Evolutionary conservation across 305 asterid genomes (phyloP).

Genomic region (Fraxinus velutina): DNA sequence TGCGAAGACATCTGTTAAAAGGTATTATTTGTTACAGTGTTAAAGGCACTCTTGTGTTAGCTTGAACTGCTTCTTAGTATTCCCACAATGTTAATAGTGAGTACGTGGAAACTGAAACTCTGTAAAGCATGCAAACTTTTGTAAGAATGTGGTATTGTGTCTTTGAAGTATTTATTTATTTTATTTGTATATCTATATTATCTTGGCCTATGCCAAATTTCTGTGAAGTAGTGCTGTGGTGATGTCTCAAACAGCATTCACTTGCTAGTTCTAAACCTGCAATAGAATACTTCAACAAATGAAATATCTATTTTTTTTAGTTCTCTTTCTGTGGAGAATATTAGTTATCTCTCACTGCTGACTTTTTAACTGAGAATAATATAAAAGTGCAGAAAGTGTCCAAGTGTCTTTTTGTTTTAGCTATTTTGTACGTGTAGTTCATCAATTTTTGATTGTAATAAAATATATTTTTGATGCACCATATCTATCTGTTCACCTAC

Average conservation of each 20-base stretch:
- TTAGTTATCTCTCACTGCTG: slow-evolving; percentile 6
- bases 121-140: background rate
- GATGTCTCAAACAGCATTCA: background rate
- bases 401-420: background rate
- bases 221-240: background rate
- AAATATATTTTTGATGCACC: background rate
- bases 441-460: background rate
- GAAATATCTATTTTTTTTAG: background rate
- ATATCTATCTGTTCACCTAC: background rate
- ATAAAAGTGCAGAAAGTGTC: background rate
- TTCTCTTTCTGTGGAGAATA: slow-evolving; percentile 3
- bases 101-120: slow-evolving; percentile 13
- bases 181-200: background rate
- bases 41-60: slow-evolving; percentile 13
- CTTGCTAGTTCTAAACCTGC: background rate
- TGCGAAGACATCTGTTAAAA: slow-evolving; percentile 73
- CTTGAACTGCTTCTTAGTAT: slow-evolving; percentile 14
- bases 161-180: background rate
- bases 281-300: background rate
- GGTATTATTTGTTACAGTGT: slow-evolving; percentile 36
- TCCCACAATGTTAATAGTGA: slow-evolving; percentile 6
- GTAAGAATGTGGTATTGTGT: slow-evolving; percentile 2
- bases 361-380: background rate
- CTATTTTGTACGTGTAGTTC: slow-evolving; percentile 1
- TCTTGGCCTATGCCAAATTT: background rate